Conservation (phyloP, 1,139 yeast species). For the Nakaseomyces kungkrabaensis region DNA sequence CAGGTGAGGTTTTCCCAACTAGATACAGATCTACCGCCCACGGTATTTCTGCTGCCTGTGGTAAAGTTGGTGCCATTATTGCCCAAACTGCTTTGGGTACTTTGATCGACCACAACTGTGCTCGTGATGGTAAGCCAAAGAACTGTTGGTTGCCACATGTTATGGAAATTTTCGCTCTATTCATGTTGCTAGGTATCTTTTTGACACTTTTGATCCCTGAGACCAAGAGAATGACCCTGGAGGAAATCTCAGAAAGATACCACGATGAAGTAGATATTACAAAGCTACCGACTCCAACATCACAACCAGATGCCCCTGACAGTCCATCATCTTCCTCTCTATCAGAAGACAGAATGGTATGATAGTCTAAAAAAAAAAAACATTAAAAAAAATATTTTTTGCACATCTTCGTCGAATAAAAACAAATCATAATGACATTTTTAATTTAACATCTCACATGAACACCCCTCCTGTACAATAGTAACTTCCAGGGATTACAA, state of each 20-base stretch:
- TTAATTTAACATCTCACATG: neutral
- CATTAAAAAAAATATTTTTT: neutral
- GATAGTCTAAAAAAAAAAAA: neutral
- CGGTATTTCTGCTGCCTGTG: conserved; percentile 92
- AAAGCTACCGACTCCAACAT: conserved; percentile 13
- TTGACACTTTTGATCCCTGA: conserved; percentile 68
- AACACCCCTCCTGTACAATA: neutral
- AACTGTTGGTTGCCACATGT: conserved; percentile 84
- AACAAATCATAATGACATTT: neutral
- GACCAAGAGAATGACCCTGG: conserved; percentile 82
- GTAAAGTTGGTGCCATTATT: conserved; percentile 94
- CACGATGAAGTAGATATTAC: conserved; percentile 56
- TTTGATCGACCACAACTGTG: conserved; percentile 66
- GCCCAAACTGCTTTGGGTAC: conserved; percentile 91
- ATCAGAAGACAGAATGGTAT: neutral
- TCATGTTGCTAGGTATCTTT: conserved; percentile 71
- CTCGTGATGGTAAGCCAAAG: conserved; percentile 35
- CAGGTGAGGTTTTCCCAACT: conserved; percentile 97
- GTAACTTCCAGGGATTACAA: too few relatives aligned
- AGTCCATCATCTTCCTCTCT: neutral
- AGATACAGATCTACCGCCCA: conserved; percentile 97
- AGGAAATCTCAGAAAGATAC: conserved; percentile 64
- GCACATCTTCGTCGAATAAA: too few relatives aligned
- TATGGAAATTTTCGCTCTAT: conserved; percentile 84
- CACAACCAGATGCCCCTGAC: neutral